A percentile compares a stretch with the other conserved stretches of the same genome.
Conservation (phyloP, 2,329 filamentous ascomycete genomes). For the Alternaria triticimaculans region DNA sequence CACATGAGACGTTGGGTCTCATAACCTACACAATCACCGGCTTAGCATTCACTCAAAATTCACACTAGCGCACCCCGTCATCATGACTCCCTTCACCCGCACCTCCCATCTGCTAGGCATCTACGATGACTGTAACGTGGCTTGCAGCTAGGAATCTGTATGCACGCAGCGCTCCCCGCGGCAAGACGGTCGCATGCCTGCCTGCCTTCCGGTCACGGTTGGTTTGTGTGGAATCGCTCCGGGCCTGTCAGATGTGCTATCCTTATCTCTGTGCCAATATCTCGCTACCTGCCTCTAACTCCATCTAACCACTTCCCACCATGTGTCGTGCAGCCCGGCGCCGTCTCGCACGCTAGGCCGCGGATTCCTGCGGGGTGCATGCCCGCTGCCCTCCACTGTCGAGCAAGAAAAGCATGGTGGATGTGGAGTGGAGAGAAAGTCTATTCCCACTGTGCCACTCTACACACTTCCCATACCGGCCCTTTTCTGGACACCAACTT, state of each 20-base stretch:
- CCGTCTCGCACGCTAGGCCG: constrained; percentile 2
- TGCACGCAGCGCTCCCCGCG: background rate
- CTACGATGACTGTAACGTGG: constrained; percentile 2
- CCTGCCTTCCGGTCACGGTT: background rate
- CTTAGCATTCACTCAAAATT: background rate
- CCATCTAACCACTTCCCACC: constrained; percentile 2
- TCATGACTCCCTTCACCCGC: background rate
- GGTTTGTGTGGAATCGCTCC: background rate
- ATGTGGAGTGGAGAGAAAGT: constrained; percentile 4
- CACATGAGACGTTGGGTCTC: background rate
- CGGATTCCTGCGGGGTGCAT: constrained; percentile 27
- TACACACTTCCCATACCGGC: background rate
- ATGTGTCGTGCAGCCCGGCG: constrained; percentile 5
- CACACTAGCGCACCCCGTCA: background rate
- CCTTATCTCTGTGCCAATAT: constrained; percentile 14
- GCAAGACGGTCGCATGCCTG: background rate
- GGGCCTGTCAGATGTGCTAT: constrained; percentile 9
- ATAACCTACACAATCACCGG: background rate
- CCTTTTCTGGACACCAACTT: background rate
- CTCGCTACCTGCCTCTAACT: background rate
- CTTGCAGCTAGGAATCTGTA: background rate
- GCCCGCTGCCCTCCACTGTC: background rate
- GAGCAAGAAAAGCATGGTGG: background rate
- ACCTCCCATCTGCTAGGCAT: background rate
- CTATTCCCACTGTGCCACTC: background rate